phyloP scores from a whole-genome alignment of 2,329 filamentous ascomycete species.

The Aureobasidium lini region DNA sequence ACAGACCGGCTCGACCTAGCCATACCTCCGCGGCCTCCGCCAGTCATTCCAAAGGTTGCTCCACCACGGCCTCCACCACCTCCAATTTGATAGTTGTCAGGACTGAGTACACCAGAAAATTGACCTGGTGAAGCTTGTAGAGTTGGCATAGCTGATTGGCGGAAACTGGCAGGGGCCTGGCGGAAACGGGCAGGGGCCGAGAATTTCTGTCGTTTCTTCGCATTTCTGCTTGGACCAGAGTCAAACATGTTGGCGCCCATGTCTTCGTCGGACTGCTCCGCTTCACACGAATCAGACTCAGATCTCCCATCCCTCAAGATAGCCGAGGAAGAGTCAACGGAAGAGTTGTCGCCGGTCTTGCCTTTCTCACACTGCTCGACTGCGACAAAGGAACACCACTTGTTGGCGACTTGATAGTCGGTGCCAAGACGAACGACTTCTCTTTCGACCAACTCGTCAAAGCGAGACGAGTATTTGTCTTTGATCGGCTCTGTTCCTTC shows the following conservation, averaged over 20 bases:
- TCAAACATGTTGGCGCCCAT: background rate
- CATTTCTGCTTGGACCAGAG: background rate
- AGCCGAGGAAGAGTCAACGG: too few relatives aligned
- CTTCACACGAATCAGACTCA: background rate
- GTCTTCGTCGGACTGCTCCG: background rate
- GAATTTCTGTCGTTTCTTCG: background rate
- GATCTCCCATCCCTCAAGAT: too few relatives aligned
- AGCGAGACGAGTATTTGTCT: slow-evolving; percentile 42
- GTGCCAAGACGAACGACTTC: slow-evolving; percentile 61
- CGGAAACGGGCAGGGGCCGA: too few relatives aligned
- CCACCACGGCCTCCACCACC: background rate
- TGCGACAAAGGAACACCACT: slow-evolving; percentile 68
- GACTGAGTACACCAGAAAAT: too few relatives aligned
- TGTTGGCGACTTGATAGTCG: slow-evolving; percentile 58
- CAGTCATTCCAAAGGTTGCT: too few relatives aligned
- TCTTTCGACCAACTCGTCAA: slow-evolving; percentile 53
- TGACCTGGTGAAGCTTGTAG: too few relatives aligned
- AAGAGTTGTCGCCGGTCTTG: background rate
- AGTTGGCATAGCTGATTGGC: too few relatives aligned
- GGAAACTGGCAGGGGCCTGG: too few relatives aligned
- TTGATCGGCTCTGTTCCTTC: slow-evolving; percentile 28
- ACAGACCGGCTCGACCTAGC: too few relatives aligned
- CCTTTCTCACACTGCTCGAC: slow-evolving; percentile 40
- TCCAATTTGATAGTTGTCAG: too few relatives aligned
- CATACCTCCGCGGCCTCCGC: background rate